Evolutionary conservation across 495 filamentous ascomycete species (phyloP).

Genomic region (Choiromyces venosus): DNA sequence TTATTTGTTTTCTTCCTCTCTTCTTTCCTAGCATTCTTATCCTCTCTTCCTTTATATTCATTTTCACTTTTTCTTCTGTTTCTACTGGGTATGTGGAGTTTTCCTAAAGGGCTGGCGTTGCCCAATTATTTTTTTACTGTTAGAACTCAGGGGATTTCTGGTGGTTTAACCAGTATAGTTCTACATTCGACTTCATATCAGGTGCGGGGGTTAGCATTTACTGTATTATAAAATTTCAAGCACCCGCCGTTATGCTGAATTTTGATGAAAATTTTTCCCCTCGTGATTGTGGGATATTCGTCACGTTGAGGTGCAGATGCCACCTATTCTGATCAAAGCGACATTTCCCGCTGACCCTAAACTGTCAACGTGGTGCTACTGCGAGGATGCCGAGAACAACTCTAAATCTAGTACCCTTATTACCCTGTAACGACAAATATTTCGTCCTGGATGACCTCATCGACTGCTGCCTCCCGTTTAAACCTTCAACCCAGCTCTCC

Average conservation of each 20-base stretch:
- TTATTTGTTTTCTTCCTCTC: not conserved
- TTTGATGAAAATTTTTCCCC: not conserved
- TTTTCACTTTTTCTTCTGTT: not conserved
- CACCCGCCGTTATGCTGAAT: not conserved
- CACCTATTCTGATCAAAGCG: not conserved
- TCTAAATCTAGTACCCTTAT: not conserved
- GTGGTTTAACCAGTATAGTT: not conserved
- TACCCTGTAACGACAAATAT: constrained; percentile 12
- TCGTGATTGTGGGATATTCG: not conserved
- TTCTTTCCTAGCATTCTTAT: not conserved
- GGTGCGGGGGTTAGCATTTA: too few relatives aligned
- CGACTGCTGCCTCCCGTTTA: not conserved
- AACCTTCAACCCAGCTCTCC: not conserved
- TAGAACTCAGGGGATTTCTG: not conserved
- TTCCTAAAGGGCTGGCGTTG: not conserved
- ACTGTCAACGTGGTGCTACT: not conserved
- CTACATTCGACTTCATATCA: not conserved
- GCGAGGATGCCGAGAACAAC: not conserved
- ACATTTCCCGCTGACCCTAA: not conserved
- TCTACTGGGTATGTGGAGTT: not conserved
- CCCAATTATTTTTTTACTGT: not conserved
- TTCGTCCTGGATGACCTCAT: constrained; percentile 32
- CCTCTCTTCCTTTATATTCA: not conserved
- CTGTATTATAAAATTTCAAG: not conserved
- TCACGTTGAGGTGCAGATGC: too few relatives aligned